These are phyloP conservation scores for Hericium erinaceus DNA, from an alignment of 768 basidiomycete species.

Conservation along the genomic window DNA sequence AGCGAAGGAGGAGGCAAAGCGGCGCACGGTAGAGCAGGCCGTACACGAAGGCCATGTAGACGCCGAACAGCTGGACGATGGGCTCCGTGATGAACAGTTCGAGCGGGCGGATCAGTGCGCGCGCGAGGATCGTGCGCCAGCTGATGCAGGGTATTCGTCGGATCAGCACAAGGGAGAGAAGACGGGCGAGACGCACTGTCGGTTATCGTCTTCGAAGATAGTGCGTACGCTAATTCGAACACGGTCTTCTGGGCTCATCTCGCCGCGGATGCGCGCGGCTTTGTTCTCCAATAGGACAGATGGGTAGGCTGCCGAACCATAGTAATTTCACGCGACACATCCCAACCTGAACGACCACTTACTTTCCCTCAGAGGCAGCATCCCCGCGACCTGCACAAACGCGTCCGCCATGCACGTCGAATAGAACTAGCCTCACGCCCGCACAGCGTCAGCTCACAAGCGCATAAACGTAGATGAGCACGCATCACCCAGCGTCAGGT, in stretches of 20 bases:
- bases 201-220: constrained; percentile 33
- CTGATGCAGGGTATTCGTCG: constrained; percentile 21
- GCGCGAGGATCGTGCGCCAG: constrained; percentile 41
- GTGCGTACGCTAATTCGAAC: constrained; percentile 32
- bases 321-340: too few relatives aligned
- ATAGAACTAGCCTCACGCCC: neutral
- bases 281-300: constrained; percentile 36
- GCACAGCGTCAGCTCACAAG: neutral
- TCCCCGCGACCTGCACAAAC: constrained; percentile 41
- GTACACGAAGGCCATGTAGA: constrained; percentile 66
- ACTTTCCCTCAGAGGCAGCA: constrained; percentile 60
- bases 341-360: constrained; percentile 9
- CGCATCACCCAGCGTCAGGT: neutral
- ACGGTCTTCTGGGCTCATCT: constrained; percentile 39
- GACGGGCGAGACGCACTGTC: constrained; percentile 27
- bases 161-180: neutral
- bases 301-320: constrained; percentile 16
- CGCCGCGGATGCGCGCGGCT: constrained; percentile 35
- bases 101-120: constrained; percentile 61
- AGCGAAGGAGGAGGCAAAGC: neutral
- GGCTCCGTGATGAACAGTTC: constrained; percentile 48
- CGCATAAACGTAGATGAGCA: neutral
- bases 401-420: constrained; percentile 35
- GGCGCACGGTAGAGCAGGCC: constrained; percentile 20
- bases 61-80: constrained; percentile 56